These are phyloP conservation scores for Moringa oleifera DNA, from an alignment of 345 rosid species.

Conservation along the genomic window DNA sequence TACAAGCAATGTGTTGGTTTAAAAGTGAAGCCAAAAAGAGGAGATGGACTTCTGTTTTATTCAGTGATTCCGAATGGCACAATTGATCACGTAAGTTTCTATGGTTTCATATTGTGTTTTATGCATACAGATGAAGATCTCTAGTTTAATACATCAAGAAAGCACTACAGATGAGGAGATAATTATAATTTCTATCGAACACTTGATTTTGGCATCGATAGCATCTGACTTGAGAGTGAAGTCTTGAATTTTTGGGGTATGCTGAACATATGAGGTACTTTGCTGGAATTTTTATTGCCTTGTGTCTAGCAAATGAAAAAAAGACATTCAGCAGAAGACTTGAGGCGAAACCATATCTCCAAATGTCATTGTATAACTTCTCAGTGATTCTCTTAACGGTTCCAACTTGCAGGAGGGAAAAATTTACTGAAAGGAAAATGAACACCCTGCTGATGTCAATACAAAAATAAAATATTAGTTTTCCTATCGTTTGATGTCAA, in stretches of 20 bases:
- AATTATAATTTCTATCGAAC: not conserved
- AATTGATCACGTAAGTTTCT: constrained; percentile 48
- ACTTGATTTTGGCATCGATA: not conserved
- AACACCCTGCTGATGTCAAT: no score
- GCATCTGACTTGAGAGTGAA: not conserved
- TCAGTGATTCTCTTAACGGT: no score
- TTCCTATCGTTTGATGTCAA: no score
- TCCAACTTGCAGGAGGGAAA: no score
- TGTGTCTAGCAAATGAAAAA: no score
- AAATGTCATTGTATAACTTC: no score
- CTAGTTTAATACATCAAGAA: not conserved
- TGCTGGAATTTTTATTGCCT: no score
- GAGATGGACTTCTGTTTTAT: constrained; percentile 72
- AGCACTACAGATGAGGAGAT: not conserved
- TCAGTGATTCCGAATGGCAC: constrained; percentile 62
- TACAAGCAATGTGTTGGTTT: constrained; percentile 57
- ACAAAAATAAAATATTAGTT: no score
- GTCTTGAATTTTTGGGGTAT: not conserved
- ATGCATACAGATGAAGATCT: not conserved
- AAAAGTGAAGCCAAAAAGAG: constrained; percentile 70
- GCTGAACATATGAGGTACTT: no score
- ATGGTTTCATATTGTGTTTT: not conserved
- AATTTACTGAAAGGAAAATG: no score
- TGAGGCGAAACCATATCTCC: no score
- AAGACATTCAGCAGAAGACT: no score